Evolutionary conservation across 2,329 filamentous ascomycete genomes (phyloP), one percentile per base, ranked within the genome.

Genomic region (Xylariaceae sp.): DNA sequence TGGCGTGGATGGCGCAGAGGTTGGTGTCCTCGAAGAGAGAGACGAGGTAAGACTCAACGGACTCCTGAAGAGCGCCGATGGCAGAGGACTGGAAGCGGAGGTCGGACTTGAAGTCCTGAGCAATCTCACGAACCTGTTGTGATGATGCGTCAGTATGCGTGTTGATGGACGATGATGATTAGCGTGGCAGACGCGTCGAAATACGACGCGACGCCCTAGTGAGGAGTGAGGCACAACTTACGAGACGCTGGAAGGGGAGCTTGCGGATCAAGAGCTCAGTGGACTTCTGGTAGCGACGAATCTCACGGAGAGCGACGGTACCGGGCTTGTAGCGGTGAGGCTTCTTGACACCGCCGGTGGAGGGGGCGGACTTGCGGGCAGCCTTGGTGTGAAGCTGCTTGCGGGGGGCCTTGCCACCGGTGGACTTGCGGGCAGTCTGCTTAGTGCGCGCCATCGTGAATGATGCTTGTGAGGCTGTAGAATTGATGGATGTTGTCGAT

Each of bases 381-480:
- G 93, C 94, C 90, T 97, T 97, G 84, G 92, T 96, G 72, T 93
- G 93, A 75, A 97, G 92, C 87, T 97, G 92, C 90, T 99, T 99
- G 80, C 86, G 85, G 65, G 86, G 86, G 70, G 86, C 86, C 82
- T 89, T 88, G 83, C 86, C 86, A 86, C 86, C 86, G 72, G 86
- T 89, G 77, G 86, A 88, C 84, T 96, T 87, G 75, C 85, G 83
- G 72, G 84, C 84, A 72, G 82, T 86, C 75, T 86, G 83, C 82
- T 86, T 86, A 66, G 83, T 86, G 72, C 83, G 83, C 70, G 83
- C 83, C 83, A 86, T 86, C 79, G 72, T 75, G 71, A 72, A 62
- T 71, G 73, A 70, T 74, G 69, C 62, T 63, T 63, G 63, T 61
- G 67, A 61, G 48, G 18, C 4, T 62, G 51, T 53, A 51, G 30